These are phyloP conservation scores for Dactylellina haptotyla DNA, from an alignment of 2,329 filamentous ascomycete species.

Conservation along the genomic window DNA sequence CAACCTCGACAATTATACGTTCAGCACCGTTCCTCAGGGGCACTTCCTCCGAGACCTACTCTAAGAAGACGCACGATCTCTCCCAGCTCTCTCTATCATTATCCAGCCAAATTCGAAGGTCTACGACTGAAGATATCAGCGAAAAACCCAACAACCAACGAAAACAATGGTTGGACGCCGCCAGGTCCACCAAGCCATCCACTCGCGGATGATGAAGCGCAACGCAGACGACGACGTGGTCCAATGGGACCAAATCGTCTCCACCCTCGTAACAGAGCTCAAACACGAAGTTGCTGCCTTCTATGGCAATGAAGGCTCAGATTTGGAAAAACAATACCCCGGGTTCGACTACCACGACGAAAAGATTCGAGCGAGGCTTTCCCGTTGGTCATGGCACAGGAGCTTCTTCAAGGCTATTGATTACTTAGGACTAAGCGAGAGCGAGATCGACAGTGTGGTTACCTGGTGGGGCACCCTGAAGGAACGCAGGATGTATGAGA, in stretches of 20 bases:
- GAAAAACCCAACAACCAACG: slow-evolving; percentile 1
- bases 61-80: neutral
- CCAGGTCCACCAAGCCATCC: slow-evolving; percentile 54
- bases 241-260: slow-evolving; percentile 53
- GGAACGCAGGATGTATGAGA: slow-evolving; percentile 45
- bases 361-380: slow-evolving; percentile 54
- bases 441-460: slow-evolving; percentile 56
- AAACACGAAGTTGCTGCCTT: slow-evolving; percentile 56
- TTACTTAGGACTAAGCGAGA: slow-evolving; percentile 54
- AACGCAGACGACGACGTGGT: slow-evolving; percentile 53
- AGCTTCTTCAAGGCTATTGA: slow-evolving; percentile 56
- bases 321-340: slow-evolving; percentile 55
- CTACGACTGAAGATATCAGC: neutral
- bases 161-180: slow-evolving; percentile 51
- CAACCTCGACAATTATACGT: neutral
- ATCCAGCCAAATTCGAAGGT: neutral
- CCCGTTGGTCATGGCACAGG: slow-evolving; percentile 55
- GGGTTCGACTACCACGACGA: slow-evolving; percentile 56
- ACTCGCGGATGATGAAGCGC: slow-evolving; percentile 54
- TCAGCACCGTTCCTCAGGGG: slow-evolving; percentile 11
- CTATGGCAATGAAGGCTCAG: slow-evolving; percentile 55
- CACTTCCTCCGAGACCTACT: neutral
- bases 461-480: slow-evolving; percentile 56
- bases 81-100: neutral
- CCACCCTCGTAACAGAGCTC: slow-evolving; percentile 55